Base-by-base conservation (phyloP, 164 flowering plant species). In the Vitis rotundifolia region DNA sequence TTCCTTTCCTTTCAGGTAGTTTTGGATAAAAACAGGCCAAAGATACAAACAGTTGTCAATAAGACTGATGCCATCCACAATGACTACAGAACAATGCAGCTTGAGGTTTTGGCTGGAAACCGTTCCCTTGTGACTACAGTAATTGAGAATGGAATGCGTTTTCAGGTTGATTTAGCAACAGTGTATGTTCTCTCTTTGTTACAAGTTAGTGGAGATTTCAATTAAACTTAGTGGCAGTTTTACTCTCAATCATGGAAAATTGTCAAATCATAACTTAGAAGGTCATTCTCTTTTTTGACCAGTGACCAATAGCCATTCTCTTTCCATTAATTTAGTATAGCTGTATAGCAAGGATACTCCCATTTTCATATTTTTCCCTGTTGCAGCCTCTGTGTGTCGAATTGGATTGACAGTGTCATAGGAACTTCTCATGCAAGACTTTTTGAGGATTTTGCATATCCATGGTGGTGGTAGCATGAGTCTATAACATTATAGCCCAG, bases 11-110 rank as follows among this genome's bases (percentile, higher is more conserved):
- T 64, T 75, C 90, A 95, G 99, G 97, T 90, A 3, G 86, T 95
- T 72, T 74, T 91, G 71, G 99, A 95, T 74, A 95, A 95, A 77
- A 85, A 91, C 78, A 88, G 77, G 85, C 91, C 97, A 77, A 91
- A 91, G 83, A 90, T 95, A 76, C 86, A 83, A 76, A 93, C 98
- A 57, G 98, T 95, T 75, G 98, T 95, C 68, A 93, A 90, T 75
- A 95, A 95, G 80, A 77, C 77, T 68, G 96, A 95, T 78, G 82
- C 86, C 48, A 95, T 95, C 68, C 86, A 89, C 26, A 89, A 89
- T 79, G 91, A 88, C 73, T 95, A 83, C 79, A 87, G 97, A 76
- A 93, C 97, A n/a, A 93, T 93, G 97, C 89, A 91, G 80, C 94
- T 95, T 62, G 97, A 93, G 80, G 91, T 95, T 82, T 82, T 95